Evolutionary conservation across 495 filamentous ascomycete species (phyloP).

Genomic region (Penicillium nucicola): DNA sequence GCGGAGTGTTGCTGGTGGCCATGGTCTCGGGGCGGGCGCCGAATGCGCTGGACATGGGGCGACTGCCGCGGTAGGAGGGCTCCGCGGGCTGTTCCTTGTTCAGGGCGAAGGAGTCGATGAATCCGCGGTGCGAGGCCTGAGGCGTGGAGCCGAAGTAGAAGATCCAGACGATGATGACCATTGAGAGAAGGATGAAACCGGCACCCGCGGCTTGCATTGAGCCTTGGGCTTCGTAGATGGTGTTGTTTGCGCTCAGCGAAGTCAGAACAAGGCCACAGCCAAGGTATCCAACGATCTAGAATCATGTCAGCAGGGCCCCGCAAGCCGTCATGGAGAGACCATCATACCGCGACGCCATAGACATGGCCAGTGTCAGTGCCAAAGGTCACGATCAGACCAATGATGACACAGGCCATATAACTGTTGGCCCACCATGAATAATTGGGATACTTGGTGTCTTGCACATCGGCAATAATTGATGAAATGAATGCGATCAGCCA

Average conservation of each 20-base stretch:
- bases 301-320: slow-evolving; percentile 11
- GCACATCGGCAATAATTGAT: slow-evolving; percentile 71
- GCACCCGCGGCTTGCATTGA: slow-evolving; percentile 84
- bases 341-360: slow-evolving; percentile 80
- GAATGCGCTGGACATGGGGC: slow-evolving; percentile 47
- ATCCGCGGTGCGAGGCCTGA: slow-evolving; percentile 80
- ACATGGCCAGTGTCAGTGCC: slow-evolving; percentile 77
- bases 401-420: slow-evolving; percentile 78
- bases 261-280: slow-evolving; percentile 78
- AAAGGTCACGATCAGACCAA: slow-evolving; percentile 75
- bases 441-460: slow-evolving; percentile 60
- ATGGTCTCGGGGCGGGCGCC: slow-evolving; percentile 75
- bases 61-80: slow-evolving; percentile 60
- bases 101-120: slow-evolving; percentile 93
- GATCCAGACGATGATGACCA: slow-evolving; percentile 95
- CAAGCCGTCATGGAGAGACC: neutral
- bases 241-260: slow-evolving; percentile 75
- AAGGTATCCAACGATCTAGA: slow-evolving; percentile 78
- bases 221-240: slow-evolving; percentile 67
- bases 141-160: slow-evolving; percentile 97
- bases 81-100: slow-evolving; percentile 69
- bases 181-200: slow-evolving; percentile 92
- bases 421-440: slow-evolving; percentile 88
- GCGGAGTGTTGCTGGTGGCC: slow-evolving; percentile 71
- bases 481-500: slow-evolving; percentile 91